Conservation (phyloP, 352 stramenopile species). For the Phytopythium montanum region DNA sequence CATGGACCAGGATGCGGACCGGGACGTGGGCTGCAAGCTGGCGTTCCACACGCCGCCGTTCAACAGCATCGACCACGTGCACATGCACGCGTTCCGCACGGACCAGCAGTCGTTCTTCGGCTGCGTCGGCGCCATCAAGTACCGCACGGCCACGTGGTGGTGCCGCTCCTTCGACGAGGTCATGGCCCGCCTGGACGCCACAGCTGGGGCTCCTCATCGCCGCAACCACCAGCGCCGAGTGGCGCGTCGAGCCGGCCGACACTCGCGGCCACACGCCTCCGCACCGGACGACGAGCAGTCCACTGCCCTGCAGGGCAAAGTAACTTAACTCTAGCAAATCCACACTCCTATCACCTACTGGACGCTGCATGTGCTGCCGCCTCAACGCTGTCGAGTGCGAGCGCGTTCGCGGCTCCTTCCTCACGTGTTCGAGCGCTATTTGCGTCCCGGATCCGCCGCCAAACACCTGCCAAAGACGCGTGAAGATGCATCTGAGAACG, state of each 20-base stretch:
- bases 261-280: not conserved
- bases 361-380: too few relatives aligned
- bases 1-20: conserved; percentile 10
- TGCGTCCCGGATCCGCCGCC: not conserved
- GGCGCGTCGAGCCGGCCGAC: not conserved
- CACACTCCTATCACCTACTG: too few relatives aligned
- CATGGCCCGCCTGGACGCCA: conserved; percentile 32
- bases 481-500: conserved; percentile 1
- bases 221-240: not conserved
- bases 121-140: conserved; percentile 77
- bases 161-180: conserved; percentile 80
- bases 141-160: conserved; percentile 85
- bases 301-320: not conserved
- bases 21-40: conserved; percentile 59
- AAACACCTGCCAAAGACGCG: not conserved
- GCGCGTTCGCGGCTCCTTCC: not conserved
- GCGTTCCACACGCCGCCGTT: conserved; percentile 85
- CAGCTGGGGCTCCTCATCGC: not conserved
- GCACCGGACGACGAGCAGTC: not conserved
- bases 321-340: too few relatives aligned
- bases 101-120: conserved; percentile 52
- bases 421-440: not conserved
- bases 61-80: conserved; percentile 89
- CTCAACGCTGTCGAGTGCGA: too few relatives aligned
- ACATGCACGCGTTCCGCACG: conserved; percentile 84